Conservation (phyloP, 2,329 filamentous ascomycete species). For the Xylariaceae sp. region DNA sequence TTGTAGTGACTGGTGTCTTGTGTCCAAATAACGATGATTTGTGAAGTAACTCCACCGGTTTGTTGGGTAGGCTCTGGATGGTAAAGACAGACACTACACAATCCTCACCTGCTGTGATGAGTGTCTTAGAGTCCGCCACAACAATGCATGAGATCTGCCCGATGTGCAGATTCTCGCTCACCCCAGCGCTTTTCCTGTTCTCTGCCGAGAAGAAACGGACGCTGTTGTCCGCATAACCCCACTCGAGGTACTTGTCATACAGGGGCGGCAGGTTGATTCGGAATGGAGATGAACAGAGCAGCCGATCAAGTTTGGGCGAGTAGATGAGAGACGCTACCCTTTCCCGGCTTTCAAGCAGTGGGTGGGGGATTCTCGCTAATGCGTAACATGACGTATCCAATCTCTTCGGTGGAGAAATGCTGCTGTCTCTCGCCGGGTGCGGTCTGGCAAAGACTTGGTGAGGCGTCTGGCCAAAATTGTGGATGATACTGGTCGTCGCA, state of each 20-base stretch:
- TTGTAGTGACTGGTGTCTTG: conserved; percentile 72
- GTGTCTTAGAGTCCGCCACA: conserved; percentile 84
- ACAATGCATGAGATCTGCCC: conserved; percentile 80
- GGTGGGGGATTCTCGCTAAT: conserved; percentile 72
- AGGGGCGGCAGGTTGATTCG: conserved; percentile 79
- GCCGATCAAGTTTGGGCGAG: conserved; percentile 72
- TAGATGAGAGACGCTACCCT: conserved; percentile 75
- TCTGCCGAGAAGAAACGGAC: conserved; percentile 87
- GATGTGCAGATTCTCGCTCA: conserved; percentile 91
- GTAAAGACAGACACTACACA: conserved; percentile 86
- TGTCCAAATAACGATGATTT: conserved; percentile 86
- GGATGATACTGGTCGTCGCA: conserved; percentile 91
- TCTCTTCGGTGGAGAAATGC: conserved; percentile 59
- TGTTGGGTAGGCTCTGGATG: conserved; percentile 59
- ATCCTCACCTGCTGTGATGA: conserved; percentile 89
- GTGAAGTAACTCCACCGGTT: conserved; percentile 73
- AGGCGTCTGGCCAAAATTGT: conserved; percentile 97
- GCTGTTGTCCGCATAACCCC: conserved; percentile 91
- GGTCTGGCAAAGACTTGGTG: conserved; percentile 85
- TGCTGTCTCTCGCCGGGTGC: conserved; percentile 72
- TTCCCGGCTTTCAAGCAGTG: conserved; percentile 73
- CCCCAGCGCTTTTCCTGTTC: conserved; percentile 73
- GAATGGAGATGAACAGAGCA: conserved; percentile 80
- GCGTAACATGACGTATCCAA: conserved; percentile 76
- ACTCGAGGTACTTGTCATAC: conserved; percentile 90